Percentiles rank a stretch among this genome's conserved stretches.
These are phyloP conservation scores for Cicer chorassanicum DNA, from an alignment of 306 rosid species.

Conservation along the genomic window DNA sequence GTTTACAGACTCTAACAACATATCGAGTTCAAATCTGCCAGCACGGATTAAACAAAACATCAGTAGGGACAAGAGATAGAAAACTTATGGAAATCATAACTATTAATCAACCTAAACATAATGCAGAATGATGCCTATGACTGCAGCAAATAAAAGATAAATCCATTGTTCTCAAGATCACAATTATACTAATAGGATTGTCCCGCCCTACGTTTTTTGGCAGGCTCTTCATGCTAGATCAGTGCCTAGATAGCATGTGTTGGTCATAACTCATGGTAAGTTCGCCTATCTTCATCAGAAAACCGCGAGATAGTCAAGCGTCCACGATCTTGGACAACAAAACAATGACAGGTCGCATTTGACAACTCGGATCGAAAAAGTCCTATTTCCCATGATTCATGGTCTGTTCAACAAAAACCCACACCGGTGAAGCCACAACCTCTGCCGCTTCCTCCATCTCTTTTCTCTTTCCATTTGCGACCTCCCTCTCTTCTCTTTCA, in stretches of 20 bases:
- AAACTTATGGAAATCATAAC: conserved; percentile 7
- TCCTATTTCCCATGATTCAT: not conserved
- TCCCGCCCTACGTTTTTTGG: not conserved
- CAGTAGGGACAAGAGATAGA: conserved; percentile 43
- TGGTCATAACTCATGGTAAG: not conserved
- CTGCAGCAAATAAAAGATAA: conserved; percentile 13
- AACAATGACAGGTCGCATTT: not conserved
- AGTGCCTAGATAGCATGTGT: not conserved
- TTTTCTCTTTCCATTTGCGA: not conserved
- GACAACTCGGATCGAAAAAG: not conserved
- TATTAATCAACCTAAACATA: conserved; percentile 29
- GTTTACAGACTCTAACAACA: conserved; percentile 96
- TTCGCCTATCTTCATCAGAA: not conserved
- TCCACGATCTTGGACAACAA: not conserved
- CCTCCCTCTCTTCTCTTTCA: conserved; percentile 5
- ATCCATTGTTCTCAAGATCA: conserved; percentile 1
- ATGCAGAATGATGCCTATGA: conserved; percentile 25
- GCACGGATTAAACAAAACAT: conserved; percentile 44
- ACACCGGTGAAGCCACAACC: not conserved
- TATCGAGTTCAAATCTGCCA: conserved; percentile 96
- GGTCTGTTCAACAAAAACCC: conserved; percentile 9
- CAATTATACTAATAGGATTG: not conserved
- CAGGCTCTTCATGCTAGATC: not conserved
- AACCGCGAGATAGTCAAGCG: not conserved
- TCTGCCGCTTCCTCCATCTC: conserved; percentile 11